Evolutionary conservation across 2,329 filamentous ascomycete species (phyloP), one percentile per base, ranked within the genome.

Genomic region (Exophiala sideris): DNA sequence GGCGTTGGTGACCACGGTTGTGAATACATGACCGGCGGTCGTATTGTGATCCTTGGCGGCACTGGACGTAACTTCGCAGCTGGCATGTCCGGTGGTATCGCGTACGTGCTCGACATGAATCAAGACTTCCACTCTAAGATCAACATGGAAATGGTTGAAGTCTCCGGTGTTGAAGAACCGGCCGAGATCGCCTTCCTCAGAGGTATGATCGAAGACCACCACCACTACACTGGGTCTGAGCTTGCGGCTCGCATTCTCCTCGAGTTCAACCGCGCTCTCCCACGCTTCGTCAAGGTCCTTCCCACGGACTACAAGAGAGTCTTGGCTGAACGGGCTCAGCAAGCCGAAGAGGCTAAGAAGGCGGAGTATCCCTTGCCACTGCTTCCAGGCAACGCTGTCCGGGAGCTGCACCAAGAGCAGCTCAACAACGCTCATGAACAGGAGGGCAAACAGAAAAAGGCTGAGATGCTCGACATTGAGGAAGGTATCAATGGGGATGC

Each of bases 1-100:
- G 92, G 92, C 75, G 83, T 95, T 62, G 92, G 92, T 79, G 92
- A 97, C 72, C 92, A 97, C 71, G 89, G 90, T 59, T 96, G 91
- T 70, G 92, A 97, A 79, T 97, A 97, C 82, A 97, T 97, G 92
- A 96, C 92, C 67, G 92, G 92, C 70, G 92, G 92, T 69, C 89
- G 91, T 68, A 80, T 96, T 47, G 77, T 97, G 61, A 82, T 95
- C 67, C 81, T 97, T 45, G 92, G 92, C 54, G 84, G 83, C 66
- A 96, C 91, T 68, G 92, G 92, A 42, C 91, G 92, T 65, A 97
- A 97, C 79, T 97, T 97, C 68, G 92, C 91, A 65, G 92, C 92
- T 58, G 92, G 92, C 79, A 97, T 97, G 92, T 96, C 91, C 67
- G 92, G 92, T 68, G 92, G 92, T 79, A 96, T 97, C 66, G 91